Evolutionary conservation across 2,329 filamentous ascomycete species (phyloP).

Genomic region (Albophoma yamanashiensis): DNA sequence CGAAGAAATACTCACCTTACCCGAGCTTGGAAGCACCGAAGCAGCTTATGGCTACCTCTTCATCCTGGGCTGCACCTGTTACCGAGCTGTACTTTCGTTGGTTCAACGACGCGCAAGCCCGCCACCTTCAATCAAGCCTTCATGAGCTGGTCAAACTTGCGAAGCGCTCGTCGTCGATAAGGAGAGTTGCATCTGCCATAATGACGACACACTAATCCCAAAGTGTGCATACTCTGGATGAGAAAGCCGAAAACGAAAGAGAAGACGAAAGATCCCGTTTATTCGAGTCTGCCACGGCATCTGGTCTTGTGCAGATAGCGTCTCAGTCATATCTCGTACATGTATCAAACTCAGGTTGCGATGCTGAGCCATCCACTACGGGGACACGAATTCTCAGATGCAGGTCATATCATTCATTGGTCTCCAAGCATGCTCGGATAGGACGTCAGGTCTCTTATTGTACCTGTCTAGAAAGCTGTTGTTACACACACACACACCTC

Average conservation of each 20-base stretch:
- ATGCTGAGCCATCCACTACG: background rate
- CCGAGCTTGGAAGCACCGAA: too few relatives aligned
- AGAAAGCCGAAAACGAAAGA: background rate
- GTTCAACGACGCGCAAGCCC: background rate
- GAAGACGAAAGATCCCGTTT: background rate
- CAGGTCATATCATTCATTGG: background rate
- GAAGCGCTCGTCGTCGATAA: background rate
- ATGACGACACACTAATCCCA: background rate
- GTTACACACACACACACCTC: slow-evolving; percentile 18
- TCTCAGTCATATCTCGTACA: background rate
- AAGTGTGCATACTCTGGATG: background rate
- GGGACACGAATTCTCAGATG: background rate
- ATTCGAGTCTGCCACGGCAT: background rate
- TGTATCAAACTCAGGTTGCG: background rate
- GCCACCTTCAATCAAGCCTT: background rate
- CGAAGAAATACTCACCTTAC: too few relatives aligned
- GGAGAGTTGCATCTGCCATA: background rate
- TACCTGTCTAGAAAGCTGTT: slow-evolving; percentile 5
- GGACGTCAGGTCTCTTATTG: background rate
- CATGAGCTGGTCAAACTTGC: background rate
- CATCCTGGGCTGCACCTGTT: too few relatives aligned
- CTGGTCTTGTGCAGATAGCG: background rate
- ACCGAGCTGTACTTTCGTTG: background rate
- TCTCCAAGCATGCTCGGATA: background rate
- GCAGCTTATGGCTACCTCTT: too few relatives aligned